Conservation (phyloP, 2,329 filamentous ascomycete species). For the Fusarium ramigenum region DNA sequence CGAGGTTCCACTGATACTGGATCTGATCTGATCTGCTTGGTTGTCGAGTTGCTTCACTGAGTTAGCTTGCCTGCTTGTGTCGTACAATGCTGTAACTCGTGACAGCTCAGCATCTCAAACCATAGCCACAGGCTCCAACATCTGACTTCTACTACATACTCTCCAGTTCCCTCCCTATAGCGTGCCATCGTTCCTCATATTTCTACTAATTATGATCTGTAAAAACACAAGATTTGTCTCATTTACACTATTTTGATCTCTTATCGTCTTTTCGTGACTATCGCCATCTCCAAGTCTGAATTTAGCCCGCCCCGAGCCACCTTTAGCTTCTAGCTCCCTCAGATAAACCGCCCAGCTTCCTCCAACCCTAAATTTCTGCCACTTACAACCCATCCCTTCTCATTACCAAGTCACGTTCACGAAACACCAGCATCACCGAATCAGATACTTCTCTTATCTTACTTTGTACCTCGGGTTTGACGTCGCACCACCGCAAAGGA, state of each 20-base stretch:
- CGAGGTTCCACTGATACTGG: slow-evolving; percentile 19
- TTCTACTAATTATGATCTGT: neutral
- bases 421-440: slow-evolving; percentile 2
- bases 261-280: neutral
- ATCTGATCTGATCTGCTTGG: slow-evolving; percentile 1
- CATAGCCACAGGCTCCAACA: slow-evolving; percentile 1
- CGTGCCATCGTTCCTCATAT: neutral
- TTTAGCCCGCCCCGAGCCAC: slow-evolving; percentile 2
- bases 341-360: slow-evolving; percentile 16
- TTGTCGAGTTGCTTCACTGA: slow-evolving; percentile 17
- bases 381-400: slow-evolving; percentile 8
- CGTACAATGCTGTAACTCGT: slow-evolving; percentile 24
- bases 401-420: neutral
- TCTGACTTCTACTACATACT: slow-evolving; percentile 7
- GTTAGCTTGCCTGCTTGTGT: slow-evolving; percentile 6
- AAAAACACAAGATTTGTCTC: neutral
- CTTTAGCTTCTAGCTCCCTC: neutral
- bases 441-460: neutral
- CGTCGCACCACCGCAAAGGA: slow-evolving; percentile 17
- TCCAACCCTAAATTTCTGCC: slow-evolving; percentile 23
- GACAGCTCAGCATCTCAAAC: slow-evolving; percentile 19
- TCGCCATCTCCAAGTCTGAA: slow-evolving; percentile 8
- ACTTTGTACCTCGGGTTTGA: slow-evolving; percentile 17
- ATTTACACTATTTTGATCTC: neutral
- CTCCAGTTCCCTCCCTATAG: neutral